Conservation (phyloP, 75 land plant genomes). For the Chamaecyparis obtusa region DNA sequence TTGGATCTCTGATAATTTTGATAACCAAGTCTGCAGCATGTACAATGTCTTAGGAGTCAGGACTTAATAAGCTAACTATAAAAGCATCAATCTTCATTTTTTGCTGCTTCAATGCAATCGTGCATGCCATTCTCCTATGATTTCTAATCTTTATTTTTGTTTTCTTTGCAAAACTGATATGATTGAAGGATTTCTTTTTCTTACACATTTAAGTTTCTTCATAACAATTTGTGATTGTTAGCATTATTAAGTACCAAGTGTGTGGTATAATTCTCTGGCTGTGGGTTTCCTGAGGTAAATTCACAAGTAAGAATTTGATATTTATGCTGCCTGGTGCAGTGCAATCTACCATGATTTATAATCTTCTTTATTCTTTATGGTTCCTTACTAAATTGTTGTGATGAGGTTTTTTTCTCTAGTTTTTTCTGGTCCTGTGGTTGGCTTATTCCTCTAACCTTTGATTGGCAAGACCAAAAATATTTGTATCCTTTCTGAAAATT, state of each 20-base stretch:
- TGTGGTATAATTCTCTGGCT: not conserved
- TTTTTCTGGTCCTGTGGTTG: not conserved
- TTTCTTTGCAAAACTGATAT: not conserved
- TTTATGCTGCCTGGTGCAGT: not conserved
- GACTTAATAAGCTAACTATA: too few relatives aligned
- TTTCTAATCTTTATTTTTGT: not conserved
- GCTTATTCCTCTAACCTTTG: not conserved
- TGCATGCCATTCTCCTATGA: not conserved
- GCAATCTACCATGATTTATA: not conserved
- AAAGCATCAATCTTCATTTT: not conserved
- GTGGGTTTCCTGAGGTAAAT: not conserved
- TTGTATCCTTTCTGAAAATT: not conserved
- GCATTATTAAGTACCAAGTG: not conserved
- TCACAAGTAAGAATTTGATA: too few relatives aligned
- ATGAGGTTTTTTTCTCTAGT: not conserved
- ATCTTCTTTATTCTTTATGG: not conserved
- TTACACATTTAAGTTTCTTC: not conserved
- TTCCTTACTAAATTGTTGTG: not conserved
- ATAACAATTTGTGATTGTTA: not conserved
- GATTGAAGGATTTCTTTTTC: not conserved
- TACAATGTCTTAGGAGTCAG: too few relatives aligned
- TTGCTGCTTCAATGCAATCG: not conserved
- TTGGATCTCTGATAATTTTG: not conserved
- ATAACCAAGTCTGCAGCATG: not conserved
- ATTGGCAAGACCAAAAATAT: not conserved